Evolutionary conservation across 441 rosid species (phyloP).

Genomic region (Cnidoscolus chayamansa): DNA sequence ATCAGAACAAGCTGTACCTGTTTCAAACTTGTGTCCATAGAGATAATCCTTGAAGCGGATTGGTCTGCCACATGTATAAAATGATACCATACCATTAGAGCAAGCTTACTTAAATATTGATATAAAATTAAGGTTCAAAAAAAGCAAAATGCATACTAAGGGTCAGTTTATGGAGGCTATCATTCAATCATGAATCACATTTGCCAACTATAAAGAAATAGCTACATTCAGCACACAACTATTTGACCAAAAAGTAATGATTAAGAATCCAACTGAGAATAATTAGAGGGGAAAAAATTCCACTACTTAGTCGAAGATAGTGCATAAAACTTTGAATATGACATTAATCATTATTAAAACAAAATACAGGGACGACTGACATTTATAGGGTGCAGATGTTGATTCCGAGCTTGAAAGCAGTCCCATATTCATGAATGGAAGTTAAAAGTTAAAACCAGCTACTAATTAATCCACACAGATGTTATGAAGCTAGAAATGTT

Average conservation of each 20-base stretch:
- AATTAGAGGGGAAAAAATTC: no score
- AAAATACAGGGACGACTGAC: neutral
- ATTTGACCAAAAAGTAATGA: no score
- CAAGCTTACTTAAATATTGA: slow-evolving; percentile 1
- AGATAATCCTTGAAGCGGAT: slow-evolving; percentile 57
- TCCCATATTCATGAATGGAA: neutral
- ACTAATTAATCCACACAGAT: neutral
- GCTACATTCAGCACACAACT: neutral
- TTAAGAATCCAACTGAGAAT: neutral
- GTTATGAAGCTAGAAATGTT: no score
- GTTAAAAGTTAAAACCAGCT: neutral
- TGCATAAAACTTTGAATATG: neutral
- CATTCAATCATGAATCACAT: no score
- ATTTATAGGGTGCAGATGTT: neutral
- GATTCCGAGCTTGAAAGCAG: neutral
- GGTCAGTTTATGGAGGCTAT: neutral
- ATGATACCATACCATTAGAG: slow-evolving; percentile 18
- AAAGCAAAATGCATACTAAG: neutral
- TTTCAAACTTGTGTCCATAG: slow-evolving; percentile 57
- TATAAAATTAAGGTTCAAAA: neutral
- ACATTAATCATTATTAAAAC: neutral
- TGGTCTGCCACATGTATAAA: slow-evolving; percentile 48
- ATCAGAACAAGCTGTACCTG: slow-evolving; percentile 49
- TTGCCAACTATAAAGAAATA: neutral
- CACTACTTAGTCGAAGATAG: neutral